These are phyloP conservation scores for Aphanomyces stellatus DNA, from an alignment of 352 stramenopile species.

Conservation along the genomic window DNA sequence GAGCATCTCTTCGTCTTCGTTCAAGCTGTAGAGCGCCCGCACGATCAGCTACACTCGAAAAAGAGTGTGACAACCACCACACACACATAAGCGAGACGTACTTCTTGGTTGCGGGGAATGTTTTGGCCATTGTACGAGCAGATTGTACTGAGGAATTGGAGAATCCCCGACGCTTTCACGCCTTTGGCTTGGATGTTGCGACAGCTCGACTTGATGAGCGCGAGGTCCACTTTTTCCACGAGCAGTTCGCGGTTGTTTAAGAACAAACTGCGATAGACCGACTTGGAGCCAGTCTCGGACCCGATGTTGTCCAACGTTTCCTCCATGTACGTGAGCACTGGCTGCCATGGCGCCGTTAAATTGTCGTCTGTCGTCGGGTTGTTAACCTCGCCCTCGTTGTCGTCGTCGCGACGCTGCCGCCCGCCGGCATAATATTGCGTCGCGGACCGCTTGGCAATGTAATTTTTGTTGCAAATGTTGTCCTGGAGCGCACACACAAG, in stretches of 20 bases:
- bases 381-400: neutral
- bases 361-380: neutral
- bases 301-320: slow-evolving; percentile 16
- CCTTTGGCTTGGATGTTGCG: slow-evolving; percentile 20
- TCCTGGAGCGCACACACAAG: slow-evolving; percentile 3
- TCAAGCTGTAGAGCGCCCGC: slow-evolving; percentile 15
- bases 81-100: no score
- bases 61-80: no score
- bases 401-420: neutral
- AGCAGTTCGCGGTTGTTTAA: slow-evolving; percentile 17
- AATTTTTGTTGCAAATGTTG: slow-evolving; percentile 19
- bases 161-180: slow-evolving; percentile 11
- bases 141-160: slow-evolving; percentile 18
- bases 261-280: slow-evolving; percentile 16
- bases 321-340: slow-evolving; percentile 1
- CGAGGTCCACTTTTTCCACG: slow-evolving; percentile 8
- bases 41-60: slow-evolving; percentile 18
- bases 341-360: neutral
- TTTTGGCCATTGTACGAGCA: slow-evolving; percentile 11
- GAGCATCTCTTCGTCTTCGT: neutral
- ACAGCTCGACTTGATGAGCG: slow-evolving; percentile 17
- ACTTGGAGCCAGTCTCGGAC: slow-evolving; percentile 17
- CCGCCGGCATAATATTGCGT: neutral
- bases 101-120: slow-evolving; percentile 16
- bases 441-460: slow-evolving; percentile 12